Percentiles rank a stretch among this genome's conserved stretches.
phyloP scores from a whole-genome alignment of 1,284 basidiomycete species.

The Tranzscheliella williamsii region DNA sequence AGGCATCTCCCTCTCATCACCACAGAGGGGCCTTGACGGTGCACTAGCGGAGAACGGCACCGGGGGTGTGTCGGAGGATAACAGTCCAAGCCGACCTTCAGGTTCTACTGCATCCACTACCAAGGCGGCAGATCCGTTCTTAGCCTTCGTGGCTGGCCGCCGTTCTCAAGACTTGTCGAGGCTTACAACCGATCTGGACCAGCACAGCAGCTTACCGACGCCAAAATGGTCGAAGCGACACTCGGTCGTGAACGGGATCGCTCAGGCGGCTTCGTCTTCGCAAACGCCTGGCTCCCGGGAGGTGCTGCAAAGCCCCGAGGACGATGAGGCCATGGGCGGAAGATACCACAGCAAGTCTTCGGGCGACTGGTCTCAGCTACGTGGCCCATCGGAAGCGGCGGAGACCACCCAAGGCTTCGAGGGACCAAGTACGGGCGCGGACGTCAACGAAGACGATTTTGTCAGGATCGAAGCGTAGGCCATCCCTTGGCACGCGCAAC shows the following conservation, averaged over 20 bases:
- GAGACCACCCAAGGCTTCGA: not conserved
- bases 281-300: not conserved
- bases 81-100: slow-evolving; percentile 7
- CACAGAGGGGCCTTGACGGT: slow-evolving; percentile 18
- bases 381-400: not conserved
- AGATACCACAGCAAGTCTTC: slow-evolving; percentile 11
- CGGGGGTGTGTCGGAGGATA: not conserved
- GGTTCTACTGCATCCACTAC: not conserved
- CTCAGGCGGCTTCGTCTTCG: not conserved
- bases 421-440: not conserved
- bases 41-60: not conserved
- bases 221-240: not conserved
- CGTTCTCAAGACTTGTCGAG: slow-evolving; percentile 25
- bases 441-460: slow-evolving; percentile 23
- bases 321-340: slow-evolving; percentile 19
- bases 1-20: slow-evolving; percentile 28
- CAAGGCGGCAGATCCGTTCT: slow-evolving; percentile 38
- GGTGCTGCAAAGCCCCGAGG: slow-evolving; percentile 7
- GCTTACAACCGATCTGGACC: not conserved
- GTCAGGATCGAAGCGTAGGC: slow-evolving; percentile 20
- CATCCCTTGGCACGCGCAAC: too few species aligned
- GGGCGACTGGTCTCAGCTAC: slow-evolving; percentile 36
- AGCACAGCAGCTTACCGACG: not conserved
- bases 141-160: slow-evolving; percentile 43
- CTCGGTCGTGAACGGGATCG: not conserved